These are phyloP conservation scores for Populus davidiana DNA, from an alignment of 345 rosid species.

Conservation along the genomic window DNA sequence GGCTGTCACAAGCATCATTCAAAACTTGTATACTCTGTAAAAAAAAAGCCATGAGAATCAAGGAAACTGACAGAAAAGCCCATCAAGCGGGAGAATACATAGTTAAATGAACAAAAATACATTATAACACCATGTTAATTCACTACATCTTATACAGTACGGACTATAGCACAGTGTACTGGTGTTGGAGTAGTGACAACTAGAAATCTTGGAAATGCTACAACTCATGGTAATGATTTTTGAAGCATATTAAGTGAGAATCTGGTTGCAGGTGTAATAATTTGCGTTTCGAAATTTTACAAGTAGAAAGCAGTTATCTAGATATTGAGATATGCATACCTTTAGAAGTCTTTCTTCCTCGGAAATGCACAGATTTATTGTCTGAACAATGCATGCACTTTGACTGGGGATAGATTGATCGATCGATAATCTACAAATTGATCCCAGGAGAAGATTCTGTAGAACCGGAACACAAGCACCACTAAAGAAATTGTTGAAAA, in stretches of 20 bases:
- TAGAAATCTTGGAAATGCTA: background rate
- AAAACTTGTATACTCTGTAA: conserved; percentile 35
- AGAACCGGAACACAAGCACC: conserved; percentile 28
- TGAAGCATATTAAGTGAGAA: background rate
- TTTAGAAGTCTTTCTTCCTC: conserved; percentile 41
- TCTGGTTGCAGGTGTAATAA: background rate
- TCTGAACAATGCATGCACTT: conserved; percentile 50
- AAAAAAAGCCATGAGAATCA: background rate
- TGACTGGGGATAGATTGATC: conserved; percentile 45
- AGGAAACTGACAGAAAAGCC: conserved; percentile 4
- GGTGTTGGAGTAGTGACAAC: background rate
- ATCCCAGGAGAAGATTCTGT: conserved; percentile 40
- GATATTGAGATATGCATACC: conserved; percentile 33
- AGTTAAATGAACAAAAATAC: background rate
- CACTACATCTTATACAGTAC: background rate
- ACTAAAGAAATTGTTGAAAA: conserved; percentile 43
- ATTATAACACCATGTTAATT: background rate
- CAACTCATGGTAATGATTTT: background rate
- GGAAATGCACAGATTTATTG: conserved; percentile 40
- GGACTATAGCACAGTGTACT: background rate
- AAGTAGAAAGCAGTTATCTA: background rate
- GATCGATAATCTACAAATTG: conserved; percentile 43
- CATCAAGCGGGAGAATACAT: background rate
- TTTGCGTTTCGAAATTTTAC: background rate
- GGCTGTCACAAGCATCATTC: conserved; percentile 11